phyloP scores from a whole-genome alignment of 1,284 basidiomycete species.

The Ganoderma leucocontextum region DNA sequence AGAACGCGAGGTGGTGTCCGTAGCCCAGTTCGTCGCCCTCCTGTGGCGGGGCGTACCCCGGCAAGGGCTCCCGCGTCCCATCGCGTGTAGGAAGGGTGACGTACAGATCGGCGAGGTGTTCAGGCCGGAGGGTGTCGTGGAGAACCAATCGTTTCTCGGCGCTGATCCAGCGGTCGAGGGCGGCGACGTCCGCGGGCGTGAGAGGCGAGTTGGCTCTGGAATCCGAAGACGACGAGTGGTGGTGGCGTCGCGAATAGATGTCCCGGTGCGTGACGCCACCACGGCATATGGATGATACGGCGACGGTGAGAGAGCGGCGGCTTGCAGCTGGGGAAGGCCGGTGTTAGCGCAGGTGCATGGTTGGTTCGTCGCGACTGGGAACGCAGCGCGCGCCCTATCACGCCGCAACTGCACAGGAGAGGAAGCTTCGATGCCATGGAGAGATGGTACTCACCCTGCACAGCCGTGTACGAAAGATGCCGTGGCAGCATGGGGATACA shows the following conservation, averaged over 20 bases:
- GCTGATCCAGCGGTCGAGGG: constrained; percentile 61
- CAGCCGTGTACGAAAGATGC: constrained; percentile 16
- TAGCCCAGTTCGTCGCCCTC: constrained; percentile 56
- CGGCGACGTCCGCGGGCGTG: constrained; percentile 29
- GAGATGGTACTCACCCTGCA: constrained; percentile 23
- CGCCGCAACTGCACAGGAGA: constrained; percentile 10
- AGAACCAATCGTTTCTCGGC: constrained; percentile 51
- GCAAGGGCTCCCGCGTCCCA: constrained; percentile 42
- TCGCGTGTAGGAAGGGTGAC: constrained; percentile 78
- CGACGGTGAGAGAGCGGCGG: constrained; percentile 30
- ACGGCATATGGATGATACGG: constrained; percentile 17
- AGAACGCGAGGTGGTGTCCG: constrained; percentile 80
- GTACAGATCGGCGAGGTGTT: constrained; percentile 67
- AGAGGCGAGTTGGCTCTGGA: constrained; percentile 23
- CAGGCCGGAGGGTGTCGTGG: constrained; percentile 55
- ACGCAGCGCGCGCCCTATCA: constrained; percentile 16
- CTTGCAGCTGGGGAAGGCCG: constrained; percentile 23
- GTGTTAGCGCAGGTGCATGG: constrained; percentile 20
- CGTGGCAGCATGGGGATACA: constrained; percentile 27
- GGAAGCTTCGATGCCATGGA: constrained; percentile 8
- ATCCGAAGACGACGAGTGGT: constrained; percentile 27
- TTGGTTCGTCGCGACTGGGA: constrained; percentile 22
- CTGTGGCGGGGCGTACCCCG: constrained; percentile 51
- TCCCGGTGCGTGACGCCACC: constrained; percentile 25
- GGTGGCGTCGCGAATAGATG: constrained; percentile 27